phyloP scores from a whole-genome alignment of 441 rosid species.

The Bocquillonia castaneifolia region DNA sequence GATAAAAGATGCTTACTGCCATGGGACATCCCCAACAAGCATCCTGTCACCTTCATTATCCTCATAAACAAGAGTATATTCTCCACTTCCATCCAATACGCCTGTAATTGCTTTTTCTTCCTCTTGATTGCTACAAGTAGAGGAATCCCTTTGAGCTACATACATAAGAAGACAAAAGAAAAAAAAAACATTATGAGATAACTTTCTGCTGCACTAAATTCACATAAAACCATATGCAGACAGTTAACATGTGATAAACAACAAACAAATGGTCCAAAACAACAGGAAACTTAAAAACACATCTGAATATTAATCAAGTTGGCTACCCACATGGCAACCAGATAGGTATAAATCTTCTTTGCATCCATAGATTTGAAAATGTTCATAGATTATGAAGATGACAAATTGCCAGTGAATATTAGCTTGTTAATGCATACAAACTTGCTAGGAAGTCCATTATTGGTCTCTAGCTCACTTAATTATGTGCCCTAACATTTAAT shows the following conservation, averaged over 20 bases:
- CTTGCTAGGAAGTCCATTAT: constrained; percentile 3
- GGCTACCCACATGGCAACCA: constrained; percentile 2
- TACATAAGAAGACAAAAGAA: neutral
- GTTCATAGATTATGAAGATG: constrained; percentile 5
- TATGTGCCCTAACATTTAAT: neutral
- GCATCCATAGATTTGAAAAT: neutral
- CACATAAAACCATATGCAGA: neutral
- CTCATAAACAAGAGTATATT: constrained; percentile 48
- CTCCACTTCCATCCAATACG: constrained; percentile 27
- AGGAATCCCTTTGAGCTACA: constrained; percentile 33
- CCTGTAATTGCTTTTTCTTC: constrained; percentile 24
- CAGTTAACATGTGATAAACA: neutral
- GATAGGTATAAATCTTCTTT: neutral
- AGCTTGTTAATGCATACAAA: neutral
- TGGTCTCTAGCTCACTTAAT: neutral
- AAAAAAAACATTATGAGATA: constrained; percentile 16
- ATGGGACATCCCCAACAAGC: constrained; percentile 50
- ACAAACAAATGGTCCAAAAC: constrained; percentile 21
- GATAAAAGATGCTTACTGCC: constrained; percentile 48
- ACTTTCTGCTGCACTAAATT: neutral
- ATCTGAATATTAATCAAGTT: neutral
- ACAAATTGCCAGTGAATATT: constrained; percentile 1
- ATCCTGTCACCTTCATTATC: constrained; percentile 54
- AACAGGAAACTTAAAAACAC: neutral
- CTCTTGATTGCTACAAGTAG: constrained; percentile 25